Evolutionary conservation across 2,329 filamentous ascomycete genomes (phyloP), one percentile per base, ranked within the genome.

Genomic region (Fusarium nodosum): DNA sequence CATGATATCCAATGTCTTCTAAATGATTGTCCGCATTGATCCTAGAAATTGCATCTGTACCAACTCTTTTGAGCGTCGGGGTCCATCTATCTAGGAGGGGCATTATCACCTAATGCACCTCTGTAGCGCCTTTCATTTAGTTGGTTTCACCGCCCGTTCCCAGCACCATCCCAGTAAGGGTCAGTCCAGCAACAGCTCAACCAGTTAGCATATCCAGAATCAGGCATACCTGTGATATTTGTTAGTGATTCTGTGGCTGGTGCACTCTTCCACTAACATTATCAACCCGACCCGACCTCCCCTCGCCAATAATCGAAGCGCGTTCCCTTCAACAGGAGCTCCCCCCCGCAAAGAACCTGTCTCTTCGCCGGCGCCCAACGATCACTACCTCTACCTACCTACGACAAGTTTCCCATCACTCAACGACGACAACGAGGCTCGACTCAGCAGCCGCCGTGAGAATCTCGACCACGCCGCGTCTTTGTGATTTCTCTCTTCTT

Each of bases 301-400:
- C 59, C 60, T 67, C 70, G 66, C 72, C 67, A 72, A 71, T 70
- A 69, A 72, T 70, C 69, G 54, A 65, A 34, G 59, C 69, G 67
- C 64, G 63, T 63, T 64, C 52, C 58, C 53, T 64, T 62, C 55
- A 74, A 68, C 62, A 65, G 54, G 61, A 69, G 69, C 68, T 70
- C 60, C 68, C 71, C 72, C 72, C 71, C 72, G 69, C 73, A 74
- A 73, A 72, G 64, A 71, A 74, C 51, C 55, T 61, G 46, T 56
- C 58, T 65, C 61, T 34, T 65, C 64, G 60, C 67, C 64, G 47
- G 65, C 72, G 72, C 72, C 73, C 71, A 75, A 74, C 72, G 48
- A 69, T 58, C 34, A 69, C 65, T 34, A 66, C 47, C 56, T 36
- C 24, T 24, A 24, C 24, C 24, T 24, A 64, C 61, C 61, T 47